Evolutionary conservation across 1,139 yeast genomes (phyloP), one percentile per base, ranked within the genome.

Genomic region (Kodamaea derodonti): DNA sequence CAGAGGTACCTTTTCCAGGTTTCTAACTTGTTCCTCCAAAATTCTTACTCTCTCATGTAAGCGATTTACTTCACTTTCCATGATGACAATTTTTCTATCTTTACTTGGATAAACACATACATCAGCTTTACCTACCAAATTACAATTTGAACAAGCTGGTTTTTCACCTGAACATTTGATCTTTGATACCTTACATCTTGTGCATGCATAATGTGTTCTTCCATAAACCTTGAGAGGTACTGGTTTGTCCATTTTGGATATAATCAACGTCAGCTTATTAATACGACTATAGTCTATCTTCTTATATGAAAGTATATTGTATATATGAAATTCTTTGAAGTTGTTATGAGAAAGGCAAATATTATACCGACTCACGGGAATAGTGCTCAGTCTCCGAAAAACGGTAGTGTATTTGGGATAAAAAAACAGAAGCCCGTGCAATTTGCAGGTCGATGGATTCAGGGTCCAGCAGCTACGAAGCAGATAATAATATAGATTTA

Each of bases 31-130:
- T 4, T 22, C 36, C 39, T 72, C 75, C 34, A 70, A 53, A 20
- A 53, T 51, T 30, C 52, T 56, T n/a, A 73, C 63, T 20, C 66
- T 54, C 27, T 59, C 62, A 42, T 72, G 71, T 17, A 75, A 53
- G 30, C 57, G 55, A 35, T 68, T 57, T 39, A 74, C 51, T 31
- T 74, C 79, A 36, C 74, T 65, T 52, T 73, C 79, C 65, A 71
- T 61, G 20, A 75, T 62, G 31, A 73, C 70, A 24, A 75, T 69
- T 47, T 73, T 70, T 22, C 80, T 54, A 47, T 74, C 78, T 32
- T 71, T 62, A 24, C 59, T 56, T 1, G 78, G 78, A 42, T 75
- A 76, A 3, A 56, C 52, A 43, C 81, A 76, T 7, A 50, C 61
- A 29, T 52, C 56, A 9, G 54, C 60, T 37, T 61, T 62, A 27